phyloP scores from a whole-genome alignment of 2,329 filamentous ascomycete species.

The Achaetomium macrosporum region DNA sequence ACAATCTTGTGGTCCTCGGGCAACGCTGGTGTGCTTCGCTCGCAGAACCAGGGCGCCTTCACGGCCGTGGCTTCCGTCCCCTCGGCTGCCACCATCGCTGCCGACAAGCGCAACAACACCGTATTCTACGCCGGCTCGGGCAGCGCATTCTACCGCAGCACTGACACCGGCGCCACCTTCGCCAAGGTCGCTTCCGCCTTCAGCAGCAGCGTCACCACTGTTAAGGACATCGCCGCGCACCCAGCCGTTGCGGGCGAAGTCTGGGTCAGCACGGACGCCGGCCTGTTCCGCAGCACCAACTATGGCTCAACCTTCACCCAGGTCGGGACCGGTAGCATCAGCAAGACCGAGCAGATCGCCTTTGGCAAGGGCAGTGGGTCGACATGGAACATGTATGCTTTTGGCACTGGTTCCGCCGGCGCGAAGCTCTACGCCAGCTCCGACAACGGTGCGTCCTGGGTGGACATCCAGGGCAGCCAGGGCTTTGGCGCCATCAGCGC shows the following conservation, averaged over 20 bases:
- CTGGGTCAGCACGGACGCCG: conserved; percentile 49
- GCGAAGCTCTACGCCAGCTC: conserved; percentile 41
- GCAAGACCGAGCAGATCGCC: conserved; percentile 38
- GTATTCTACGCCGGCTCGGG: conserved; percentile 48
- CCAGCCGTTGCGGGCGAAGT: conserved; percentile 55
- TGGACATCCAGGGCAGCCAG: conserved; percentile 42
- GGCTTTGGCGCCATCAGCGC: conserved; percentile 41
- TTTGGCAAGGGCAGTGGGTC: conserved; percentile 37
- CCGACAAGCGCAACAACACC: conserved; percentile 47
- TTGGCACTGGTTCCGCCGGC: conserved; percentile 39
- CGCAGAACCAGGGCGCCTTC: conserved; percentile 38
- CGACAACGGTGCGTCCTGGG: conserved; percentile 39
- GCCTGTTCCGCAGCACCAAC: conserved; percentile 49
- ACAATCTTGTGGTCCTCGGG: conserved; percentile 44
- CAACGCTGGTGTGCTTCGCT: conserved; percentile 37
- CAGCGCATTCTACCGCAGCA: conserved; percentile 46
- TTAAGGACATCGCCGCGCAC: conserved; percentile 52
- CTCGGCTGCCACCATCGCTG: conserved; percentile 43
- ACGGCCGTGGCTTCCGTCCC: conserved; percentile 40
- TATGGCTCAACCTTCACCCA: conserved; percentile 44
- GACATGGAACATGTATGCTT: conserved; percentile 43
- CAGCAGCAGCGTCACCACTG: conserved; percentile 32
- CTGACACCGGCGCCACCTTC: conserved; percentile 43
- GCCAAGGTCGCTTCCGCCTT: conserved; percentile 33
- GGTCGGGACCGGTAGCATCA: conserved; percentile 33